Percentiles rank a stretch among this genome's conserved stretches.
These are phyloP conservation scores for slime mould (Dictyostelium discoideum) DNA, from an alignment of 78 protist species.

Conservation along the genomic window DNA sequence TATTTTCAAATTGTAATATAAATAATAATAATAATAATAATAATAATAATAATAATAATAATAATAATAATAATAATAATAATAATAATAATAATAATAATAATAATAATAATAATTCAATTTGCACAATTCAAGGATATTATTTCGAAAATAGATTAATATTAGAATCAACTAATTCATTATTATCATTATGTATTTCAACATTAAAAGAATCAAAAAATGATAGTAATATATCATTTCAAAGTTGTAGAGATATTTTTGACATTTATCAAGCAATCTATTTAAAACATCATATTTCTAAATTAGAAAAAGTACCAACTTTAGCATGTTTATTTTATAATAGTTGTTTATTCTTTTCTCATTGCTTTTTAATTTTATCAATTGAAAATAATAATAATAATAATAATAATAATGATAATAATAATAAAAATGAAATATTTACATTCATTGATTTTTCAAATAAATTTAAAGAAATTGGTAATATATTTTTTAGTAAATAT, in stretches of 20 bases:
- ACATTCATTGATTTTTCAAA: constrained; percentile 56
- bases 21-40: constrained; percentile 1
- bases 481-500: constrained; percentile 21
- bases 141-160: constrained; percentile 35
- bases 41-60: not conserved
- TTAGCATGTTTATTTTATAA: constrained; percentile 62
- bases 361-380: constrained; percentile 20
- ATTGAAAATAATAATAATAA: not conserved
- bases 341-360: constrained; percentile 54
- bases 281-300: constrained; percentile 7
- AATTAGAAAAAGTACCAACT: constrained; percentile 6
- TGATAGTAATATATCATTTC: constrained; percentile 11
- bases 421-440: not conserved
- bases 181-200: not conserved
- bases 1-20: not conserved
- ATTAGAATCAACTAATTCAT: not conserved
- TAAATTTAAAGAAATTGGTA: constrained; percentile 4
- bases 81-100: not conserved
- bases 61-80: not conserved
- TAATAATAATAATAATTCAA: not conserved
- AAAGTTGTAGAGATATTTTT: constrained; percentile 61
- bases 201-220: constrained; percentile 8
- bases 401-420: not conserved
- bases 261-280: constrained; percentile 35
- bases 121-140: constrained; percentile 22